These are phyloP conservation scores for Colletotrichum agaves DNA, from an alignment of 2,329 filamentous ascomycete genomes.

Conservation along the genomic window DNA sequence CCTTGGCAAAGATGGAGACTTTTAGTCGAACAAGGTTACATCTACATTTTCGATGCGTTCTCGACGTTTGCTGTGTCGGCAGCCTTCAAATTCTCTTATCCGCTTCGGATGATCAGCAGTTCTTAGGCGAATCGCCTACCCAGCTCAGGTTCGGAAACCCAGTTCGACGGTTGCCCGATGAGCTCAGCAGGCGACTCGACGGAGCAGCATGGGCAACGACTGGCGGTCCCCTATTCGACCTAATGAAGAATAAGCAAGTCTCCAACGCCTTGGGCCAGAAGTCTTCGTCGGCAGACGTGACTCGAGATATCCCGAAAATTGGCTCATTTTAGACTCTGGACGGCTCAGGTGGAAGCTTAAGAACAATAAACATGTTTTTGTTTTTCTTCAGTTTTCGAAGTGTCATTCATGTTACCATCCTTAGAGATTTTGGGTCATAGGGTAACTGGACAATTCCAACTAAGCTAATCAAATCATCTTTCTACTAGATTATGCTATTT, in stretches of 20 bases:
- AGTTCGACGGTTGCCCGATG: background rate
- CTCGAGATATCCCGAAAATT: too few species aligned
- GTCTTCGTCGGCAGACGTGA: too few species aligned
- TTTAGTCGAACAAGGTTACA: conserved; percentile 48
- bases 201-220: background rate
- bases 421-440: too few species aligned
- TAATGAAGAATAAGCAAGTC: background rate
- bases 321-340: too few species aligned
- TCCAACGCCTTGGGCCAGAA: background rate
- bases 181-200: background rate
- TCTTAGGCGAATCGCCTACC: background rate
- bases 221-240: background rate
- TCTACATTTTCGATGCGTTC: conserved; percentile 53
- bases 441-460: too few species aligned
- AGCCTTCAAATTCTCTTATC: conserved; percentile 37
- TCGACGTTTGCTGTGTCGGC: conserved; percentile 45
- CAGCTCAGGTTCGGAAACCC: background rate
- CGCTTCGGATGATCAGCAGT: conserved; percentile 16
- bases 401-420: too few species aligned
- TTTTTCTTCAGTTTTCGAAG: too few species aligned
- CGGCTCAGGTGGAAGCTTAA: too few species aligned
- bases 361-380: too few species aligned
- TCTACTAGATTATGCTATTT: too few species aligned
- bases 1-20: conserved; percentile 46
- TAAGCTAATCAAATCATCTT: too few species aligned